Conservation (phyloP, 352 stramenopile genomes). For the Phytophthora melonis region DNA sequence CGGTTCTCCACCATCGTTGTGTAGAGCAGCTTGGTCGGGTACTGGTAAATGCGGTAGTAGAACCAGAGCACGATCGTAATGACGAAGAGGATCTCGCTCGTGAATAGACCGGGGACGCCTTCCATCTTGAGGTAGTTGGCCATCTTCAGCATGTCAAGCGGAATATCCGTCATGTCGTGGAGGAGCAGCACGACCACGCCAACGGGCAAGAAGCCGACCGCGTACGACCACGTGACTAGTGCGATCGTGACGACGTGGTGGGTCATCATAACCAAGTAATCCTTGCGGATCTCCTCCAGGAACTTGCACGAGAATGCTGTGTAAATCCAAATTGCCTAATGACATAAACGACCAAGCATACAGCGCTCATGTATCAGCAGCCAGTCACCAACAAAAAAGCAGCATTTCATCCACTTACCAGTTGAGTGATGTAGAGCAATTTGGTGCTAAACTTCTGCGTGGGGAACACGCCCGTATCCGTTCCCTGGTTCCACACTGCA, state of each 20-base stretch:
- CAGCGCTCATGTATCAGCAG: background rate
- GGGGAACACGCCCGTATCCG: conserved; percentile 73
- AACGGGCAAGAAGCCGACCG: conserved; percentile 81
- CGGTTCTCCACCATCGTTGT: conserved; percentile 78
- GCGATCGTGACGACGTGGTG: conserved; percentile 90
- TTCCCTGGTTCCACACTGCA: conserved; percentile 84
- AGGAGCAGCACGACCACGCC: conserved; percentile 87
- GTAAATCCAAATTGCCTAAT: conserved; percentile 90
- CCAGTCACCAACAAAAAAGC: background rate
- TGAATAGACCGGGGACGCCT: conserved; percentile 71
- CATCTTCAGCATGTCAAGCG: conserved; percentile 92
- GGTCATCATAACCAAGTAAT: conserved; percentile 93
- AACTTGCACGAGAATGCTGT: conserved; percentile 92
- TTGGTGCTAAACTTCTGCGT: conserved; percentile 86
- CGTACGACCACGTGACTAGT: conserved; percentile 87
- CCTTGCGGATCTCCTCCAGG: conserved; percentile 89
- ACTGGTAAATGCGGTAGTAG: conserved; percentile 91
- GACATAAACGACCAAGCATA: background rate
- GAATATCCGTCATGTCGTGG: conserved; percentile 91
- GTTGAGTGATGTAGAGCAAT: conserved; percentile 84
- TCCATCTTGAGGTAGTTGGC: conserved; percentile 92
- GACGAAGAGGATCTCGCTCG: conserved; percentile 81
- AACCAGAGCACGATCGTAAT: conserved; percentile 73
- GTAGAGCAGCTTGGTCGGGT: conserved; percentile 84
- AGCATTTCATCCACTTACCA: conserved; percentile 46